phyloP scores from a whole-genome alignment of 495 filamentous ascomycete genomes.

The Saxophila tyrrhenica region DNA sequence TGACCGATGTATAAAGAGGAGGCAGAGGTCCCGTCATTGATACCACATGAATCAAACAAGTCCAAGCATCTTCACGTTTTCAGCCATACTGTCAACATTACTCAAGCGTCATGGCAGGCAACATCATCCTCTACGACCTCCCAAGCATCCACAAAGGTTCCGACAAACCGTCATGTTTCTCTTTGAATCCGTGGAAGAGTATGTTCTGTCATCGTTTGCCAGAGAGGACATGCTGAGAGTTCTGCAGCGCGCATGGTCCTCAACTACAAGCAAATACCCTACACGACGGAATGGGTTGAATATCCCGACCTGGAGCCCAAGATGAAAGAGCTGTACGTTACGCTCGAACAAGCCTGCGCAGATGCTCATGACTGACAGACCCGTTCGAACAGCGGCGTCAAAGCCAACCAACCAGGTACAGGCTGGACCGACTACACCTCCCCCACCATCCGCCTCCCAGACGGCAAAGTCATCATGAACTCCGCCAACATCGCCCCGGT shows the following conservation, averaged over 20 bases:
- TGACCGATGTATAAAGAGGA: too few species aligned
- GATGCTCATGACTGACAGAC: not conserved
- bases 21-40: too few species aligned
- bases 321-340: constrained; percentile 30
- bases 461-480: constrained; percentile 43
- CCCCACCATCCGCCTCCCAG: constrained; percentile 41
- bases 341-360: not conserved
- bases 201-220: not conserved
- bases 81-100: too few species aligned
- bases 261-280: constrained; percentile 49
- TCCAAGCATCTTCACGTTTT: too few species aligned
- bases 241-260: constrained; percentile 41
- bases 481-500: constrained; percentile 37
- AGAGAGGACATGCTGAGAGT: not conserved
- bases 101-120: not conserved
- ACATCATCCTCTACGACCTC: constrained; percentile 14
- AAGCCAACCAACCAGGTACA: constrained; percentile 32
- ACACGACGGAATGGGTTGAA: constrained; percentile 53
- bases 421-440: constrained; percentile 36
- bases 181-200: constrained; percentile 5
- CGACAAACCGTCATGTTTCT: not conserved
- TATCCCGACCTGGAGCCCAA: constrained; percentile 47
- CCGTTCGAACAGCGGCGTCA: constrained; percentile 15
- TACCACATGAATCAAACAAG: too few species aligned
- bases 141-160: not conserved